Evolutionary conservation across 352 stramenopile genomes (phyloP).

Genomic region (Globisporangium camurandrum): DNA sequence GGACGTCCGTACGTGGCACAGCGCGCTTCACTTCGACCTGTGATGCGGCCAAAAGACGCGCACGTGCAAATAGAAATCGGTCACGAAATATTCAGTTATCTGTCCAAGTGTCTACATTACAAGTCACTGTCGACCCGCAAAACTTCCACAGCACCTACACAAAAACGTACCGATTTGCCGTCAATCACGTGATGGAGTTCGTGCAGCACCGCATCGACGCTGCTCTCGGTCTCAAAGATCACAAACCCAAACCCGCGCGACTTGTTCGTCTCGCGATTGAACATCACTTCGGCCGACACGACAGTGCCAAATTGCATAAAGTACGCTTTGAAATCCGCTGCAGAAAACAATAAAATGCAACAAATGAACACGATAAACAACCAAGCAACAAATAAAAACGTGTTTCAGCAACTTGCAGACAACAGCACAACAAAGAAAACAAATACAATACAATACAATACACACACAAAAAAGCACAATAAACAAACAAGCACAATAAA

Average conservation of each 20-base stretch:
- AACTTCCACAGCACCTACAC: neutral
- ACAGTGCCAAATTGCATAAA: conserved; percentile 91
- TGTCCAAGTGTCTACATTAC: too few relatives aligned
- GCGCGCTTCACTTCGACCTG: conserved; percentile 82
- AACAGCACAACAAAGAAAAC: neutral
- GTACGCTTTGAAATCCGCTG: conserved; percentile 89
- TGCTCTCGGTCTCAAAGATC: conserved; percentile 87
- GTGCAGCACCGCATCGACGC: conserved; percentile 82
- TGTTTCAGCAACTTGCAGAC: too few relatives aligned
- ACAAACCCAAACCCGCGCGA: conserved; percentile 92
- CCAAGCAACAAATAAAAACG: too few relatives aligned
- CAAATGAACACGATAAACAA: too few relatives aligned
- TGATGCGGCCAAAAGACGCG: too few relatives aligned
- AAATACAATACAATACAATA: neutral
- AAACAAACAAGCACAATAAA: too few relatives aligned
- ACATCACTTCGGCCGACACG: conserved; percentile 92
- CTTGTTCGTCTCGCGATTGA: conserved; percentile 94
- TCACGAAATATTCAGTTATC: too few relatives aligned
- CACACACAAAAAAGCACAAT: too few relatives aligned
- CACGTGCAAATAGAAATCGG: too few relatives aligned
- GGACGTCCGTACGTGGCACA: conserved; percentile 76
- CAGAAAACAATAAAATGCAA: neutral
- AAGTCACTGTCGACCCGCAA: neutral
- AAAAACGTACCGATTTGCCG: conserved; percentile 67
- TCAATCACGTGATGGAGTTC: conserved; percentile 89